Percentiles rank a stretch among this genome's conserved stretches.
Evolutionary conservation across 805 yeast species (phyloP).

Genomic region (Lipomyces anomalus): DNA sequence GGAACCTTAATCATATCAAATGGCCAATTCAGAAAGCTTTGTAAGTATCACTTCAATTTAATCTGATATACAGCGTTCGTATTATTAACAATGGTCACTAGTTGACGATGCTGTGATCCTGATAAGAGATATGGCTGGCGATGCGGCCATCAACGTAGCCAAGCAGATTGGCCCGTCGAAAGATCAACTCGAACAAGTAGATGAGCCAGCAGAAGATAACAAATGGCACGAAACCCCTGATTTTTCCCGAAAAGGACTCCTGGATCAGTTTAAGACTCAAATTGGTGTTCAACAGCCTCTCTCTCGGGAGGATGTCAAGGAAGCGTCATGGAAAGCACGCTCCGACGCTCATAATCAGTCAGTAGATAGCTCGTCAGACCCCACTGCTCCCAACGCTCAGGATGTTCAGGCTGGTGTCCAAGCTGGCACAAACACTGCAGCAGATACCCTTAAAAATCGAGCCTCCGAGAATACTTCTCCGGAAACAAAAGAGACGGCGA

Average conservation of each 20-base stretch:
- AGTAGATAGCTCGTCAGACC: no score
- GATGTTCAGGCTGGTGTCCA: no score
- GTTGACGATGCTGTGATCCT: slow-evolving; percentile 16
- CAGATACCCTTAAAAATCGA: no score
- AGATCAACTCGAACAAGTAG: slow-evolving; percentile 12
- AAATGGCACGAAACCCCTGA: slow-evolving; percentile 17
- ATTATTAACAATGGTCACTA: not conserved
- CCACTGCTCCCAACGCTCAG: no score
- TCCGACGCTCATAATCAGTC: no score
- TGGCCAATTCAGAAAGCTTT: slow-evolving; percentile 22
- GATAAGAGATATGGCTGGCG: slow-evolving; percentile 18
- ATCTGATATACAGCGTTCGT: not conserved
- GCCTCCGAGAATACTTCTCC: no score
- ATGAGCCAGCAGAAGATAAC: slow-evolving; percentile 16
- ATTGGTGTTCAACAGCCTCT: no score
- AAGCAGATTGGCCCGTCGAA: slow-evolving; percentile 12
- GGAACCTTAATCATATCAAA: slow-evolving; percentile 19
- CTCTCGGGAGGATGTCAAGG: no score
- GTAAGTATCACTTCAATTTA: slow-evolving; percentile 9
- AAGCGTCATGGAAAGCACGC: no score
- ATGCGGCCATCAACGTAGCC: slow-evolving; percentile 7
- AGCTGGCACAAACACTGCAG: no score
- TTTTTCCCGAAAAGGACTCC: no score
- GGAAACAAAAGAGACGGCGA: slow-evolving; percentile 3
- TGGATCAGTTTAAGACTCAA: no score